These are phyloP conservation scores for Oemleria cerasiformis DNA, from an alignment of 306 rosid species.

Conservation along the genomic window DNA sequence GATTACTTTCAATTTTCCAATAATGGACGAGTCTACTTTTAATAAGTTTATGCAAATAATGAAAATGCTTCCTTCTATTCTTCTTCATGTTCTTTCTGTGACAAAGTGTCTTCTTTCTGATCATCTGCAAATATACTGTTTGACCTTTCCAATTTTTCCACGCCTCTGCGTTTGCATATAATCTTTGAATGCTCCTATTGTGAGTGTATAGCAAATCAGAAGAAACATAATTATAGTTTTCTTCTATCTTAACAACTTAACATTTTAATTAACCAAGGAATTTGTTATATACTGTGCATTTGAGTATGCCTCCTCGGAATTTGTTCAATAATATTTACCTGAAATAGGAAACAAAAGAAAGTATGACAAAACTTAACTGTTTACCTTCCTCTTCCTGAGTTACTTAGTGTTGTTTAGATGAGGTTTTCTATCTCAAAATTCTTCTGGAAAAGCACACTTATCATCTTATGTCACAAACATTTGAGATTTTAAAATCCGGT, in stretches of 20 bases:
- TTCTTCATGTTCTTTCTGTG: background rate
- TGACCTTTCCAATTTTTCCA: background rate
- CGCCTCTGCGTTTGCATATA: background rate
- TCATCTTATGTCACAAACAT: background rate
- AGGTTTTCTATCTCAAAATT: background rate
- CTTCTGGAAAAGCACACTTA: background rate
- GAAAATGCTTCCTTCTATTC: background rate
- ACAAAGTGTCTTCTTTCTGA: background rate
- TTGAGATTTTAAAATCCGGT: background rate
- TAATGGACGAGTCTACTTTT: background rate
- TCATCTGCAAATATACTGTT: background rate
- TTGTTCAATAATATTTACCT: background rate
- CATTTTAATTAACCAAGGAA: background rate
- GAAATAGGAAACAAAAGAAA: background rate
- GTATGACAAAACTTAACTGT: background rate
- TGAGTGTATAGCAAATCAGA: background rate
- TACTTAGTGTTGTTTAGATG: background rate
- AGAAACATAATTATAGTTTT: background rate
- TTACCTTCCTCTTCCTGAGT: background rate
- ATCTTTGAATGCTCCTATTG: background rate
- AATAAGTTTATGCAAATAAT: background rate
- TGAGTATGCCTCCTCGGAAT: background rate
- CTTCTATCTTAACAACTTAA: background rate
- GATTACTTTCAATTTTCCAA: constrained; percentile 24
- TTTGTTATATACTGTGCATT: background rate